Evolutionary conservation across 2,329 filamentous ascomycete genomes (phyloP).

Genomic region (Fusarium agapanthi): DNA sequence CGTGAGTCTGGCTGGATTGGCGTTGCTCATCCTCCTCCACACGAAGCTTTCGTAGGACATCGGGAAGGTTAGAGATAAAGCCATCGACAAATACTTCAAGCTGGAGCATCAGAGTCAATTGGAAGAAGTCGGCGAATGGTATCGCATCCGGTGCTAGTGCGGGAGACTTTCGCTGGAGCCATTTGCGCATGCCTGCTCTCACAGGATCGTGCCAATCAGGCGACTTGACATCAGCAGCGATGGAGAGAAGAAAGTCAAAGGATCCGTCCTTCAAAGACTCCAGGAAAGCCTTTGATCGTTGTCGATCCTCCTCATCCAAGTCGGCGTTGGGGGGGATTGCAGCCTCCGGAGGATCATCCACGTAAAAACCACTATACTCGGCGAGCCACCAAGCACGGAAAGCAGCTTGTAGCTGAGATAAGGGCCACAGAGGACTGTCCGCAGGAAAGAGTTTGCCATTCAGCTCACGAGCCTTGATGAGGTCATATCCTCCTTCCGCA

Average conservation of each 20-base stretch:
- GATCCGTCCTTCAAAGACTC: conserved; percentile 86
- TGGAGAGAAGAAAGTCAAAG: conserved; percentile 88
- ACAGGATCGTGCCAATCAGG: conserved; percentile 90
- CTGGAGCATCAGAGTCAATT: conserved; percentile 77
- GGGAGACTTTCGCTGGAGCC: conserved; percentile 82
- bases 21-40: conserved; percentile 90
- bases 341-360: conserved; percentile 73
- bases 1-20: conserved; percentile 69
- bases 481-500: conserved; percentile 72
- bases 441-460: conserved; percentile 73
- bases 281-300: conserved; percentile 76
- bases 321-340: conserved; percentile 67
- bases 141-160: conserved; percentile 73
- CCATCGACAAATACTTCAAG: conserved; percentile 89
- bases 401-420: conserved; percentile 81
- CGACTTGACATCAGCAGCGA: conserved; percentile 82
- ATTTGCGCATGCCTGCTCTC: conserved; percentile 81
- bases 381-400: conserved; percentile 87
- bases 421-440: conserved; percentile 75
- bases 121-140: conserved; percentile 76
- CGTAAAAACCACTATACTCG: conserved; percentile 90
- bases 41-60: conserved; percentile 85
- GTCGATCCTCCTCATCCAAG: conserved; percentile 73
- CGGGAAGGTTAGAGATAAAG: conserved; percentile 94
- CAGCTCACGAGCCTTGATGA: conserved; percentile 75